Conservation (phyloP, 306 rosid species). For the Hylodesmum podocarpum region DNA sequence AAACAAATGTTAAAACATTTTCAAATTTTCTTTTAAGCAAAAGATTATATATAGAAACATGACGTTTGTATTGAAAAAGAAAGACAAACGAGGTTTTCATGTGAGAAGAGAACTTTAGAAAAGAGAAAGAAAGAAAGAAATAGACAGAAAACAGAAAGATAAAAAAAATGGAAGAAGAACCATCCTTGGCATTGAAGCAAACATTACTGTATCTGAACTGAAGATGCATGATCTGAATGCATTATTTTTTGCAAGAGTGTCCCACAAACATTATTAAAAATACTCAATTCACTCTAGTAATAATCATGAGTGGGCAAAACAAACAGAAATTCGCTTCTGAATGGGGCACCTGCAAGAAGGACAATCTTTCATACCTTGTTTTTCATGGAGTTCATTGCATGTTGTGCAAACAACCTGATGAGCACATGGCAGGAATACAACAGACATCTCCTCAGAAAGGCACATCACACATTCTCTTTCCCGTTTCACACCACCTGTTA, state of each 20-base stretch:
- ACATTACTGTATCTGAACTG: conserved; percentile 44
- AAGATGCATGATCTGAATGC: conserved; percentile 42
- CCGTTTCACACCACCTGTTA: conserved; percentile 68
- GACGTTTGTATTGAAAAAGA: not conserved
- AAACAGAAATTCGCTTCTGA: conserved; percentile 78
- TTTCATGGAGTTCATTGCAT: conserved; percentile 95
- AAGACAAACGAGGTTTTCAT: not conserved
- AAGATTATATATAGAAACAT: not conserved
- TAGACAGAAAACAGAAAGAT: conserved; percentile 13
- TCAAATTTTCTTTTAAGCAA: not conserved
- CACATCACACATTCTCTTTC: conserved; percentile 98
- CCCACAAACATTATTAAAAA: conserved; percentile 60
- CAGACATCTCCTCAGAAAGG: conserved; percentile 92
- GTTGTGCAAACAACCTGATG: conserved; percentile 92
- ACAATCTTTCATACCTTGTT: conserved; percentile 93
- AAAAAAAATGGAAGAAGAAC: conserved; percentile 18
- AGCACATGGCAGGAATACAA: conserved; percentile 90
- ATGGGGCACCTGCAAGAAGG: conserved; percentile 93
- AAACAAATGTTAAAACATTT: not conserved
- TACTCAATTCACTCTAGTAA: conserved; percentile 42
- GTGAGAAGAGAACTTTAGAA: not conserved
- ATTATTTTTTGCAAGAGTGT: conserved; percentile 58
- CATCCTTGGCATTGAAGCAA: conserved; percentile 39
- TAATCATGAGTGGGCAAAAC: conserved; percentile 56
- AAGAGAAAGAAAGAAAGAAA: too few relatives aligned